A percentile compares a stretch with the other conserved stretches of the same genome.
Evolutionary conservation across 2,329 filamentous ascomycete species (phyloP).

Genomic region (Calonectria pseudoturangicola): DNA sequence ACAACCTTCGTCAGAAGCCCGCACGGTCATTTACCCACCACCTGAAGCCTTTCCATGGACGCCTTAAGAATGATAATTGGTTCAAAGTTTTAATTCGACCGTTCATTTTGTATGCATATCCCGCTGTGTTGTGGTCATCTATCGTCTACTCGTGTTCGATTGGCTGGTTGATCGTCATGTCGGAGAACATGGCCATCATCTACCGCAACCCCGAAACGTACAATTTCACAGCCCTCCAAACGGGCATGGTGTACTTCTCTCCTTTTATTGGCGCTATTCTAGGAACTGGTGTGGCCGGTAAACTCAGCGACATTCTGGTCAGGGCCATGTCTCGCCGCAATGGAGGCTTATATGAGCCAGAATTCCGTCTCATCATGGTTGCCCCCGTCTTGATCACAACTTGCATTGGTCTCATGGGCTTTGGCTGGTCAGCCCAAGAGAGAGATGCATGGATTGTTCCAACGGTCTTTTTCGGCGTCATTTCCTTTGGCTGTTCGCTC

Average conservation of each 20-base stretch:
- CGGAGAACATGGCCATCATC: slow-evolving; percentile 88
- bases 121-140: slow-evolving; percentile 91
- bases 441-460: slow-evolving; percentile 91
- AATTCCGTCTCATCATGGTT: slow-evolving; percentile 93
- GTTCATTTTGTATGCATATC: slow-evolving; percentile 91
- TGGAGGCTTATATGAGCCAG: slow-evolving; percentile 93
- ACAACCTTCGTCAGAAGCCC: slow-evolving; percentile 79
- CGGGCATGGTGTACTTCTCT: slow-evolving; percentile 91
- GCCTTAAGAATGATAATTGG: slow-evolving; percentile 87
- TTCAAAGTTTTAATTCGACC: slow-evolving; percentile 84
- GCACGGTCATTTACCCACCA: slow-evolving; percentile 83
- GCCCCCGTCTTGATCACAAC: slow-evolving; percentile 86
- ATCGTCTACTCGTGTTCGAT: slow-evolving; percentile 90
- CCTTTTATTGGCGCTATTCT: slow-evolving; percentile 92
- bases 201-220: slow-evolving; percentile 83
- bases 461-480: slow-evolving; percentile 92
- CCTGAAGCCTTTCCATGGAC: slow-evolving; percentile 85
- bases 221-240: slow-evolving; percentile 86
- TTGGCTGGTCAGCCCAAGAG: slow-evolving; percentile 91
- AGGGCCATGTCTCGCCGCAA: slow-evolving; percentile 88
- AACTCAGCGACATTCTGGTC: slow-evolving; percentile 89
- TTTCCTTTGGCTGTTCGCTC: slow-evolving; percentile 93
- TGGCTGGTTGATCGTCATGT: slow-evolving; percentile 96
- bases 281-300: slow-evolving; percentile 93
- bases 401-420: slow-evolving; percentile 92